These are phyloP conservation scores for Stipa capillata DNA, from an alignment of 176 grass and related monocot species.

Conservation along the genomic window DNA sequence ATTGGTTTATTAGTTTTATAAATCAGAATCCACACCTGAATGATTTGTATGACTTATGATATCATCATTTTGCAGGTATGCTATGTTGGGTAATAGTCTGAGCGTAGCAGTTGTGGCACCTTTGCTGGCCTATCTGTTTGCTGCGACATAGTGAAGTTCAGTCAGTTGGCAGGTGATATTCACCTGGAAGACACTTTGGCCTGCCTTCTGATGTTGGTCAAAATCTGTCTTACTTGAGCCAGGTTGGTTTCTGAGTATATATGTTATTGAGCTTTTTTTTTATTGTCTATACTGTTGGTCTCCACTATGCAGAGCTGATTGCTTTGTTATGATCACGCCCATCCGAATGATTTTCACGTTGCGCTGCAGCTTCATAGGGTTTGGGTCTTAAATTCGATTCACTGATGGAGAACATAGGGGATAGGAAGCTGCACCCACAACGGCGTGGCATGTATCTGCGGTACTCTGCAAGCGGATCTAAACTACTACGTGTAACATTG, in stretches of 20 bases:
- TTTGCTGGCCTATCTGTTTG: conserved; percentile 63
- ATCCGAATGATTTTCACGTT: not conserved
- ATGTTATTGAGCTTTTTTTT: not conserved
- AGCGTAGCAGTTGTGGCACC: conserved; percentile 70
- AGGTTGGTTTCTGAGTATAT: not conserved
- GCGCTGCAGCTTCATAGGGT: not conserved
- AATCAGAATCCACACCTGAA: not conserved
- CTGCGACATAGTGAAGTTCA: conserved; percentile 6
- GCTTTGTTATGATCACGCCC: not conserved
- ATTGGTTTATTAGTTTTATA: not conserved
- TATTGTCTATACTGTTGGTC: not conserved
- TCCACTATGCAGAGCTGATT: not conserved
- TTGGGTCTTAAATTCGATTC: not conserved
- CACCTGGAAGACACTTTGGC: not conserved
- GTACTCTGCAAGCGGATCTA: not conserved
- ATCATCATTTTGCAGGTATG: conserved; percentile 44
- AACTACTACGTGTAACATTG: not conserved
- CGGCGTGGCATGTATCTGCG: no score
- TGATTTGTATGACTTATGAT: not conserved
- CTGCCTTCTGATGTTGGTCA: not conserved
- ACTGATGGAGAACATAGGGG: not conserved
- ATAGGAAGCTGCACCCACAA: not conserved
- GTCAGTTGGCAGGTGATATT: not conserved
- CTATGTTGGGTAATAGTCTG: conserved; percentile 74
- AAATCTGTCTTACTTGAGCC: not conserved